These are phyloP conservation scores for Phytopythium sindhum DNA, from an alignment of 352 stramenopile genomes.

Conservation along the genomic window DNA sequence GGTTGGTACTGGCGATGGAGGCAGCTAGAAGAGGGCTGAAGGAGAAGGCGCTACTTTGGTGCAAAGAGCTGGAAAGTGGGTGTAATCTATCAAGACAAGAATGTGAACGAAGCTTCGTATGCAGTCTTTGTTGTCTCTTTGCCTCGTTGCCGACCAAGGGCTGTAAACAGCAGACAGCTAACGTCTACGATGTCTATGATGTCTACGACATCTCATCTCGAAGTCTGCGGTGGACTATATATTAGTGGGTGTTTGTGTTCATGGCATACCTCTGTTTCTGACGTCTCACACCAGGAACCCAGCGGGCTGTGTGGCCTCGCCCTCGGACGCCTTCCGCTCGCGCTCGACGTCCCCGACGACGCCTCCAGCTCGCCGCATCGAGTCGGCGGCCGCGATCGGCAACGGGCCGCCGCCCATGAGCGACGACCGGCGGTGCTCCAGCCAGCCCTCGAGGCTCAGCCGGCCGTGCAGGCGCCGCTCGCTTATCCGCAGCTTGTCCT, in stretches of 20 bases:
- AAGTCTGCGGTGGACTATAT: not conserved
- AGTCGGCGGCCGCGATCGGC: not conserved
- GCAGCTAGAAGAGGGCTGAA: not conserved
- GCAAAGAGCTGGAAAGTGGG: not conserved
- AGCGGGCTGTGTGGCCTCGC: not conserved
- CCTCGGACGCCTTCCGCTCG: constrained; percentile 4
- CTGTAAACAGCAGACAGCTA: too few species aligned
- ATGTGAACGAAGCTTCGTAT: not conserved
- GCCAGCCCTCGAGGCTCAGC: constrained; percentile 44
- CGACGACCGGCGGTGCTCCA: constrained; percentile 23
- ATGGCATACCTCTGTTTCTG: not conserved
- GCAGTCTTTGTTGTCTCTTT: not conserved
- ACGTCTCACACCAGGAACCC: not conserved
- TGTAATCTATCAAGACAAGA: constrained; percentile 6
- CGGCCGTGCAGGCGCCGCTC: constrained; percentile 22
- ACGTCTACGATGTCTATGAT: not conserved
- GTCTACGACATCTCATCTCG: not conserved
- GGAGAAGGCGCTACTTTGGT: not conserved
- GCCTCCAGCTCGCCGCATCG: not conserved
- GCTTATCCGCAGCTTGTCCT: constrained; percentile 18
- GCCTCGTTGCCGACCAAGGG: too few species aligned
- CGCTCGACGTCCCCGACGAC: not conserved
- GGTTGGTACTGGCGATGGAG: not conserved
- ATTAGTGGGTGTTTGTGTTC: not conserved
- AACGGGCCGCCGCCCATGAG: not conserved